A percentile compares a stretch with the other conserved stretches of the same genome.
phyloP scores from a whole-genome alignment of 805 yeast species.

The Candida vartiovaarae region DNA sequence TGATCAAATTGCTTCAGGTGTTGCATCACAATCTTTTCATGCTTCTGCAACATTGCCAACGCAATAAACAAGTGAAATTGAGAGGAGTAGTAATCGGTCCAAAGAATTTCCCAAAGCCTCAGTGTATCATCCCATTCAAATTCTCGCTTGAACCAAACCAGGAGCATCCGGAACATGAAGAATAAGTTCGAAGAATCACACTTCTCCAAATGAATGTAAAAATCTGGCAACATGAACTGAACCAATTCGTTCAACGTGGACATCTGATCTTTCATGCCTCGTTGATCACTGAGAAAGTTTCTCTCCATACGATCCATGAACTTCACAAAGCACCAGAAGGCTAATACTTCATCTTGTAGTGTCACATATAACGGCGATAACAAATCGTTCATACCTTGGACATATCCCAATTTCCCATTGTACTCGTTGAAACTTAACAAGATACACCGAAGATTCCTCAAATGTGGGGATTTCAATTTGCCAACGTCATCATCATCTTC shows the following conservation, averaged over 20 bases:
- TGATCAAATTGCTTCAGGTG: conserved; percentile 81
- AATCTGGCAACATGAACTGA: conserved; percentile 83
- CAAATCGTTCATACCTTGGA: conserved; percentile 96
- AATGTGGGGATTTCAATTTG: conserved; percentile 67
- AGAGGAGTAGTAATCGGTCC: conserved; percentile 81
- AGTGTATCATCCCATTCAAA: conserved; percentile 71
- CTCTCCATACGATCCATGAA: conserved; percentile 96
- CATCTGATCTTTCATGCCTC: conserved; percentile 91
- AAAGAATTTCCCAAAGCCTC: conserved; percentile 84
- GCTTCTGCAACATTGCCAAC: conserved; percentile 81
- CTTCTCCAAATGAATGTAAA: conserved; percentile 74
- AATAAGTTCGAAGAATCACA: conserved; percentile 88
- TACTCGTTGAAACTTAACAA: conserved; percentile 80
- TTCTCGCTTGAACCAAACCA: conserved; percentile 95
- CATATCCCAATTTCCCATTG: conserved; percentile 83
- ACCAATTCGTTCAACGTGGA: conserved; percentile 72
- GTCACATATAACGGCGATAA: conserved; percentile 75
- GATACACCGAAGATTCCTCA: conserved; percentile 66
- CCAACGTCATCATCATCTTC: conserved; percentile 39
- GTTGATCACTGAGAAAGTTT: conserved; percentile 83
- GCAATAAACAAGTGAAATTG: conserved; percentile 88
- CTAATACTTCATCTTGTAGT: conserved; percentile 60
- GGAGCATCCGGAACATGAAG: conserved; percentile 89
- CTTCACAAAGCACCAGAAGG: conserved; percentile 84
- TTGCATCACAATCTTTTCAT: conserved; percentile 68